Evolutionary conservation across 805 yeast genomes (phyloP).

Genomic region (Pichia exigua): DNA sequence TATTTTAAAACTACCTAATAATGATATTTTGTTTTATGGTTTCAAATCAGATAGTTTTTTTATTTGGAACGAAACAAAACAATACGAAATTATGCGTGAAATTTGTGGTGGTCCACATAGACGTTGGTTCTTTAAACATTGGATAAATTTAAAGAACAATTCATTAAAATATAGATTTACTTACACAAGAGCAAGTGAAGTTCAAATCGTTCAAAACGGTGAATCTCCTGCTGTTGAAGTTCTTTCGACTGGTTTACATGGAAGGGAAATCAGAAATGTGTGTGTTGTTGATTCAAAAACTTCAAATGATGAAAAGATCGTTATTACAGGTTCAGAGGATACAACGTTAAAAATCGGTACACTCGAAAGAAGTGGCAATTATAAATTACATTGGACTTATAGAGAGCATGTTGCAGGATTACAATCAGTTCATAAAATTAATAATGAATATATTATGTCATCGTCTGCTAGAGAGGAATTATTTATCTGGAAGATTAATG

Average conservation of each 20-base stretch:
- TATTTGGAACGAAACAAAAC: conserved; percentile 73
- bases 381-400: conserved; percentile 49
- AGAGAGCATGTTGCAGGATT: conserved; percentile 85
- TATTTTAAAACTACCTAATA: conserved; percentile 33
- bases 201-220: conserved; percentile 33
- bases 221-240: conserved; percentile 17
- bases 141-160: conserved; percentile 13
- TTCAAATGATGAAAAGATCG: conserved; percentile 28
- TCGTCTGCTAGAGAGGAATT: conserved; percentile 88
- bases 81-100: conserved; percentile 60
- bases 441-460: conserved; percentile 38
- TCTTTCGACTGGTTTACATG: conserved; percentile 68
- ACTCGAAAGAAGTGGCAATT: conserved; percentile 32
- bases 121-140: conserved; percentile 54
- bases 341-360: conserved; percentile 61
- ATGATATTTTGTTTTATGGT: conserved; percentile 60
- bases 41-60: conserved; percentile 75
- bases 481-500: conserved; percentile 57
- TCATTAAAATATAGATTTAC: conserved; percentile 36
- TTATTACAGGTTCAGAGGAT: conserved; percentile 86
- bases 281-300: conserved; percentile 35
- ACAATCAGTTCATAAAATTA: conserved; percentile 62
- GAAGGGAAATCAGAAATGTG: conserved; percentile 80
- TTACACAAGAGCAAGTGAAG: conserved; percentile 50
- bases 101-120: conserved; percentile 91